A percentile compares a stretch with the other conserved stretches of the same genome.
These are phyloP conservation scores for Diaporthe helianthi DNA, from an alignment of 2,329 filamentous ascomycete species.

Conservation along the genomic window DNA sequence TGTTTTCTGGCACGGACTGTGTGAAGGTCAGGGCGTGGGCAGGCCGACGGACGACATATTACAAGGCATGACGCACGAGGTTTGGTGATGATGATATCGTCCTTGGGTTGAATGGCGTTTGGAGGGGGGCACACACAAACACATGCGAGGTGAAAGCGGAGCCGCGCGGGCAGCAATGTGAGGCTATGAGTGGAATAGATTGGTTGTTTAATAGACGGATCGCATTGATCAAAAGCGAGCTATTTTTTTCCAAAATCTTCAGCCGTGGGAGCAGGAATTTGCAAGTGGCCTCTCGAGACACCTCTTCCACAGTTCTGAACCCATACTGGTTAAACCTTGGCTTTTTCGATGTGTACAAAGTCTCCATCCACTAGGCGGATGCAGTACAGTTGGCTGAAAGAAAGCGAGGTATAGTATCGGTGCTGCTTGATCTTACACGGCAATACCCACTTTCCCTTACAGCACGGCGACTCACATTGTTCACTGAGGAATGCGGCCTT, in stretches of 20 bases:
- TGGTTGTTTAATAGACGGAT: slow-evolving; percentile 32
- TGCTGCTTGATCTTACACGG: not conserved
- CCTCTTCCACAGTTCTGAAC: too few species aligned
- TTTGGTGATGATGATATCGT: slow-evolving; percentile 12
- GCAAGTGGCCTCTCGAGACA: not conserved
- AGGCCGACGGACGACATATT: not conserved
- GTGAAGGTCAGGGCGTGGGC: not conserved
- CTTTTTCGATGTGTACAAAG: not conserved
- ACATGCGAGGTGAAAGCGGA: slow-evolving; percentile 7
- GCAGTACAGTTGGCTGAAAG: too few species aligned
- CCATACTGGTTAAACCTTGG: not conserved
- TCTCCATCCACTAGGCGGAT: not conserved
- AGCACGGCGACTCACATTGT: not conserved
- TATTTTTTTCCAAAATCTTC: not conserved
- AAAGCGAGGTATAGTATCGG: not conserved
- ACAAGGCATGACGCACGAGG: not conserved
- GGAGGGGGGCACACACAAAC: slow-evolving; percentile 13
- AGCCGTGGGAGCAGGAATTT: not conserved
- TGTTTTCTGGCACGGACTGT: not conserved
- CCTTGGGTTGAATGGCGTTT: slow-evolving; percentile 19
- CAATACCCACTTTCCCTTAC: not conserved
- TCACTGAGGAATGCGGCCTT: not conserved
- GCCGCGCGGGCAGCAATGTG: slow-evolving; percentile 5
- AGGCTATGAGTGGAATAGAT: slow-evolving; percentile 15
- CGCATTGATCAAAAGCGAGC: slow-evolving; percentile 22